Percentiles rank a stretch among this genome's conserved stretches.
Conservation (phyloP, 768 basidiomycete species). For the Lyophyllum atratum region DNA sequence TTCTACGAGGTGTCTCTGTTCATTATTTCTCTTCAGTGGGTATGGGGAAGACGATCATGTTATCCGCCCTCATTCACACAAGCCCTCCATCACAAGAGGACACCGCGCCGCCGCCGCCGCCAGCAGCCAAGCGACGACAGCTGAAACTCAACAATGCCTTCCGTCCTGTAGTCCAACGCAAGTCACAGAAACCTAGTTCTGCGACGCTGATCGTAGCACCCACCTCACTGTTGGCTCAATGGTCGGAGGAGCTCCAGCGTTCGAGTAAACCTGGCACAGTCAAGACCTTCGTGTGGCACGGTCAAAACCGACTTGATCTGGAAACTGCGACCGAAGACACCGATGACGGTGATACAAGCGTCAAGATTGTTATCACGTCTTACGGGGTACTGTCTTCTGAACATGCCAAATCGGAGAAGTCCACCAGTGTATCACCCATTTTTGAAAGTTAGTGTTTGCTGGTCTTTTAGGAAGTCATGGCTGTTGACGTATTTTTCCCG, state of each 20-base stretch:
- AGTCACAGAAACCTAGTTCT: conserved; percentile 34
- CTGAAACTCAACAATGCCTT: conserved; percentile 67
- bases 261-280: conserved; percentile 73
- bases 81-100: conserved; percentile 54
- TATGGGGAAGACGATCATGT: conserved; percentile 95
- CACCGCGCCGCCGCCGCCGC: conserved; percentile 27
- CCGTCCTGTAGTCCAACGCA: conserved; percentile 41
- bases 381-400: conserved; percentile 93
- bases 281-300: conserved; percentile 81
- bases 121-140: conserved; percentile 48
- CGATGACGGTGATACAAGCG: conserved; percentile 47
- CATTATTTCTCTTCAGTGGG: conserved; percentile 61
- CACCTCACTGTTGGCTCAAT: conserved; percentile 88
- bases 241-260: conserved; percentile 90
- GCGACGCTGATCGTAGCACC: conserved; percentile 93
- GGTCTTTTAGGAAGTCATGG: not conserved
- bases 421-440: conserved; percentile 51
- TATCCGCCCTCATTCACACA: conserved; percentile 86
- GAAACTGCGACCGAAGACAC: conserved; percentile 57
- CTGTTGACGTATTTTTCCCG: conserved; percentile 3
- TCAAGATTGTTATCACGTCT: conserved; percentile 87
- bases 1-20: conserved; percentile 2
- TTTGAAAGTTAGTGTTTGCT: conserved; percentile 61
- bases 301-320: conserved; percentile 78
- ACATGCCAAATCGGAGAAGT: conserved; percentile 68